phyloP scores from a whole-genome alignment of 768 basidiomycete genomes.

The Leccinum boreale region DNA sequence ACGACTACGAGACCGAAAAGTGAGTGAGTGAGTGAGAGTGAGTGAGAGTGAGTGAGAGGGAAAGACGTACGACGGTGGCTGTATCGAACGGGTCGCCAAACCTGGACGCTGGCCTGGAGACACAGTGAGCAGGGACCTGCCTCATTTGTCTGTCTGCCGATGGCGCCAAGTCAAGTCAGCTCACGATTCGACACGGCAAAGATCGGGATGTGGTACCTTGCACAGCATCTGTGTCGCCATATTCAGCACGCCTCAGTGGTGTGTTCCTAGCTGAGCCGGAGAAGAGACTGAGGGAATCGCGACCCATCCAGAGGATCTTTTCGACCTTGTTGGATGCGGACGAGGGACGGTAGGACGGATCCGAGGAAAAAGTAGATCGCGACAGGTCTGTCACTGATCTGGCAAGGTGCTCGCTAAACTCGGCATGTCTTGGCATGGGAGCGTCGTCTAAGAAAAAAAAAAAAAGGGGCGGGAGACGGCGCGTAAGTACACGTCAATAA shows the following conservation, averaged over 20 bases:
- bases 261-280: conserved; percentile 12
- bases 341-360: conserved; percentile 20
- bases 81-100: conserved; percentile 19
- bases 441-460: conserved; percentile 9
- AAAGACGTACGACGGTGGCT: conserved; percentile 19
- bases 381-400: not conserved
- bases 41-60: conserved; percentile 14
- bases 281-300: conserved; percentile 29
- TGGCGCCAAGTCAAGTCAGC: not conserved
- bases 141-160: conserved; percentile 16
- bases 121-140: conserved; percentile 8
- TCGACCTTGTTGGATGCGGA: conserved; percentile 32
- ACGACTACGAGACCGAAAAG: conserved; percentile 12
- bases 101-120: conserved; percentile 12
- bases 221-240: conserved; percentile 18
- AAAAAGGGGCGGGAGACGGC: not conserved
- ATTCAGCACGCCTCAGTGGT: conserved; percentile 9
- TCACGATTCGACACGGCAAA: not conserved
- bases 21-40: conserved; percentile 15
- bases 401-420: not conserved
- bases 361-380: conserved; percentile 5
- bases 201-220: conserved; percentile 18
- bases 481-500: not conserved
- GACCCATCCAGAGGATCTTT: conserved; percentile 31
- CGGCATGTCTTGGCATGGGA: conserved; percentile 11